Conservation (phyloP, 768 basidiomycete genomes). For the Pulveroboletus sp. region DNA sequence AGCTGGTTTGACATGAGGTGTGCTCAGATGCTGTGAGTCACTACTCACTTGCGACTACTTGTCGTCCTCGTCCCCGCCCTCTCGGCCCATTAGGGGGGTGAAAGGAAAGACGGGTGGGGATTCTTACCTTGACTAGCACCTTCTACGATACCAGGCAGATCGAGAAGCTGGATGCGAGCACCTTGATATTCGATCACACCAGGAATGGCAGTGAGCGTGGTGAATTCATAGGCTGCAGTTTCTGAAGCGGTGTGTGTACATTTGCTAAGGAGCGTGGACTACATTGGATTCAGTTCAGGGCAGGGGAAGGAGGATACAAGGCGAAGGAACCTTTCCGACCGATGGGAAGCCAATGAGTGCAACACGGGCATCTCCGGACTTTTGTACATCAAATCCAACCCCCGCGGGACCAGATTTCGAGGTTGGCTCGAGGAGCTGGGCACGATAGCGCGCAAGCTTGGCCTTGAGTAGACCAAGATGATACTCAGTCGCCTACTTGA, state of each 20-base stretch:
- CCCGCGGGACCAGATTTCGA: constrained; percentile 79
- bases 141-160: constrained; percentile 95
- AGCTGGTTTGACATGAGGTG: constrained; percentile 36
- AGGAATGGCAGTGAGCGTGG: constrained; percentile 92
- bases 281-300: constrained; percentile 6
- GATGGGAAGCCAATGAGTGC: constrained; percentile 95
- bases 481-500: constrained; percentile 80
- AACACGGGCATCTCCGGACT: constrained; percentile 84
- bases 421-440: constrained; percentile 89
- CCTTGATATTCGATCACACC: constrained; percentile 97
- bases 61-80: constrained; percentile 89
- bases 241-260: constrained; percentile 88
- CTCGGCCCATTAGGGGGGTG: neutral
- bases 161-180: constrained; percentile 87
- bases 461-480: constrained; percentile 92
- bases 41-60: constrained; percentile 82
- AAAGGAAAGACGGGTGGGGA: neutral
- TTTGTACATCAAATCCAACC: constrained; percentile 85
- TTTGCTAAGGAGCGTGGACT: constrained; percentile 91
- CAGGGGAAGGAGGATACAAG: neutral
- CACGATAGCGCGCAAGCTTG: constrained; percentile 90
- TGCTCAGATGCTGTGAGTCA: neutral
- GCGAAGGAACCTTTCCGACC: constrained; percentile 67
- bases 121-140: constrained; percentile 72
- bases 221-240: constrained; percentile 93